Percentiles rank a stretch among this genome's conserved stretches.
Conservation (phyloP, 192 early-diverging fungal species). For the Coemansia brasiliensis region DNA sequence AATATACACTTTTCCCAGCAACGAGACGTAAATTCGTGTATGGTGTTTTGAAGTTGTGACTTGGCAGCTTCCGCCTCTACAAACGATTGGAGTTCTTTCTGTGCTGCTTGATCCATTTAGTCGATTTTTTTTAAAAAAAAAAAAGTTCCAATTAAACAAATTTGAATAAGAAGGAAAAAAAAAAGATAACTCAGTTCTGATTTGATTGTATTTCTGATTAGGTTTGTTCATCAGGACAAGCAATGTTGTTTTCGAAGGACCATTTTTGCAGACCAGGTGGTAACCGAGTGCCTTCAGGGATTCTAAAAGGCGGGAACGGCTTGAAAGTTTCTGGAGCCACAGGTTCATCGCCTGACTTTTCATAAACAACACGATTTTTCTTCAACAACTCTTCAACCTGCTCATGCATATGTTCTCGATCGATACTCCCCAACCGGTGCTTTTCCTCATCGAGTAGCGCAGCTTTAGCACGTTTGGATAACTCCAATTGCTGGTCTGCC, state of each 20-base stretch:
- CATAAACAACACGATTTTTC: slow-evolving; percentile 30
- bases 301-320: slow-evolving; percentile 49
- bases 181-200: background rate
- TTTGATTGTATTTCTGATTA: background rate
- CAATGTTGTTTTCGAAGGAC: slow-evolving; percentile 34
- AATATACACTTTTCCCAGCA: slow-evolving; percentile 74
- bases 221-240: slow-evolving; percentile 21
- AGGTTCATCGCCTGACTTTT: slow-evolving; percentile 41
- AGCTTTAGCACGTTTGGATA: slow-evolving; percentile 36
- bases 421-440: slow-evolving; percentile 12
- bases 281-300: slow-evolving; percentile 24
- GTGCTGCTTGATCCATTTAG: slow-evolving; percentile 57
- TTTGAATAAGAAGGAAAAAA: background rate
- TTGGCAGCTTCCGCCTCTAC: slow-evolving; percentile 62
- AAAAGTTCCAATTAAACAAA: background rate
- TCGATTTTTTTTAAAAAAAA: slow-evolving; percentile 9
- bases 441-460: slow-evolving; percentile 27
- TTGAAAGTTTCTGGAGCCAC: slow-evolving; percentile 26
- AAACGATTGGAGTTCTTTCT: slow-evolving; percentile 60
- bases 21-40: slow-evolving; percentile 64
- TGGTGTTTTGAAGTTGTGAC: slow-evolving; percentile 59
- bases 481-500: slow-evolving; percentile 41
- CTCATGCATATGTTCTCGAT: slow-evolving; percentile 33
- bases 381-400: slow-evolving; percentile 42
- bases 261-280: slow-evolving; percentile 46